A percentile compares a stretch with the other conserved stretches of the same genome.
These are phyloP conservation scores for Jamesozyma spencerorum DNA, from an alignment of 805 yeast genomes.

Conservation along the genomic window DNA sequence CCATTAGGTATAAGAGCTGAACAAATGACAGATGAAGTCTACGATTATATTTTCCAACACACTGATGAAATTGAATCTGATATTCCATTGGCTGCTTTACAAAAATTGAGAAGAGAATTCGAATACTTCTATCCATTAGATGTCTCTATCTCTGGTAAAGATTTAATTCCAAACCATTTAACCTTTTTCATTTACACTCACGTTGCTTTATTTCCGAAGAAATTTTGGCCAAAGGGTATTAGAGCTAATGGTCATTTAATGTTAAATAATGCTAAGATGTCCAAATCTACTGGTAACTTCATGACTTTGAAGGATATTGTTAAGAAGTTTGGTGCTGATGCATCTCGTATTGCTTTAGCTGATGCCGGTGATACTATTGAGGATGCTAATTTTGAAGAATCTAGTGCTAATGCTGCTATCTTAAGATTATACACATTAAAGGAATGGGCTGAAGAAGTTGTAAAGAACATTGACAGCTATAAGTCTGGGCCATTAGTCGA, in stretches of 20 bases:
- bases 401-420: conserved; percentile 94
- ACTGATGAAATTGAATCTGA: conserved; percentile 43
- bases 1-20: conserved; percentile 66
- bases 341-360: conserved; percentile 92
- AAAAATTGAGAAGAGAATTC: conserved; percentile 80
- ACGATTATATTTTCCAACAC: conserved; percentile 80
- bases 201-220: conserved; percentile 84
- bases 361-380: conserved; percentile 97
- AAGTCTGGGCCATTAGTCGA: conserved; percentile 45
- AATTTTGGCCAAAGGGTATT: conserved; percentile 88
- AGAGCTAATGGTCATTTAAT: conserved; percentile 93
- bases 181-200: conserved; percentile 91
- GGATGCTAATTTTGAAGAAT: conserved; percentile 96
- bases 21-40: conserved; percentile 86
- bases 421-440: conserved; percentile 83
- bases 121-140: conserved; percentile 96
- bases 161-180: conserved; percentile 92
- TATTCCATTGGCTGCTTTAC: conserved; percentile 59
- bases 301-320: conserved; percentile 79
- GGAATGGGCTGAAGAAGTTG: conserved; percentile 87
- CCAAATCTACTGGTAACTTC: conserved; percentile 95
- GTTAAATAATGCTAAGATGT: conserved; percentile 95
- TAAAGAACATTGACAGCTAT: conserved; percentile 41
- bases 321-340: conserved; percentile 93
- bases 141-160: conserved; percentile 88